Percentiles rank a stretch among this genome's conserved stretches.
Evolutionary conservation across 2,329 filamentous ascomycete species (phyloP).

Genomic region (Fusarium continuum): DNA sequence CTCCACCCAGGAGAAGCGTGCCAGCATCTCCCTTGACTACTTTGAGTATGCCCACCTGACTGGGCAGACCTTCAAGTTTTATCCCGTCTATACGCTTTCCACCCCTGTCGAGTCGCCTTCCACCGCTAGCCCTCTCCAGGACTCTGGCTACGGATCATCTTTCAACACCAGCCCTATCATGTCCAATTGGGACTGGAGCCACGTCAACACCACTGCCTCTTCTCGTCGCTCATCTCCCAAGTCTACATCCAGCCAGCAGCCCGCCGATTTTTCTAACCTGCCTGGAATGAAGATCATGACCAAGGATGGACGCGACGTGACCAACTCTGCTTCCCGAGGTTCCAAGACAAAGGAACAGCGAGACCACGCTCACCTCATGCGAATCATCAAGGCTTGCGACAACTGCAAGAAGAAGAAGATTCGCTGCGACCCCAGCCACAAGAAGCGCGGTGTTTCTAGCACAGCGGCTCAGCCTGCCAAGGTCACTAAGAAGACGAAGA

Average conservation of each 20-base stretch:
- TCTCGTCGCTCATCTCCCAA: conserved; percentile 45
- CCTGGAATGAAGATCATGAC: conserved; percentile 75
- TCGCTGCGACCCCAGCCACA: conserved; percentile 68
- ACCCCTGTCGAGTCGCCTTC: conserved; percentile 55
- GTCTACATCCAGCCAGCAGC: conserved; percentile 44
- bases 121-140: conserved; percentile 52
- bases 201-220: conserved; percentile 46
- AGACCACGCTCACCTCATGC: conserved; percentile 72
- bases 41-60: conserved; percentile 62
- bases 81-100: conserved; percentile 57
- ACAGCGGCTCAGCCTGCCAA: conserved; percentile 46
- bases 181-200: conserved; percentile 59
- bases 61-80: conserved; percentile 69
- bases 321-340: conserved; percentile 68
- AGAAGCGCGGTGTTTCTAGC: conserved; percentile 55
- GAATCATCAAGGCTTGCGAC: conserved; percentile 74
- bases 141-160: conserved; percentile 58
- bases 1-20: conserved; percentile 67
- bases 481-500: conserved; percentile 55
- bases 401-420: conserved; percentile 71
- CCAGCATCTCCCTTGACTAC: conserved; percentile 67
- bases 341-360: conserved; percentile 75
- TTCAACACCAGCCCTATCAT: conserved; percentile 61
- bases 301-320: conserved; percentile 69
- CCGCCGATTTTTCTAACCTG: conserved; percentile 60